Evolutionary conservation across 441 rosid species (phyloP).

Genomic region (Raphanus hybrid): DNA sequence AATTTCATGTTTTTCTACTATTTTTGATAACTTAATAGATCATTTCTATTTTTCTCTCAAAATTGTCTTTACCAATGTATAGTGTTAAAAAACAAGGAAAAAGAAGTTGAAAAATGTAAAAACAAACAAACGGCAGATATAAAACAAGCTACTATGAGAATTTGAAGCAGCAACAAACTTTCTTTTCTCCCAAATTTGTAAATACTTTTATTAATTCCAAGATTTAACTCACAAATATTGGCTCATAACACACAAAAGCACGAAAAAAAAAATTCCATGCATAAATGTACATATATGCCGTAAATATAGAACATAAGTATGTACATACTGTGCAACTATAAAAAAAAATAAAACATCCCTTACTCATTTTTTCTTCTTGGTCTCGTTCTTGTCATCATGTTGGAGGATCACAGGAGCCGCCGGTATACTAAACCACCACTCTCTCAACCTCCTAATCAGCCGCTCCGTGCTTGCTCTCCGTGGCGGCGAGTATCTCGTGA

Average conservation of each 20-base stretch:
- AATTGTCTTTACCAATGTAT: background rate
- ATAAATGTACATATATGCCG: background rate
- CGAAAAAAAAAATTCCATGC: background rate
- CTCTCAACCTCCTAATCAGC: constrained; percentile 73
- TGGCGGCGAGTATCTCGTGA: constrained; percentile 74
- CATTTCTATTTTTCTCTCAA: background rate
- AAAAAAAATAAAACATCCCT: background rate
- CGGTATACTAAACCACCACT: constrained; percentile 97
- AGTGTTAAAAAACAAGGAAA: background rate
- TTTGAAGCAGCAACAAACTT: background rate
- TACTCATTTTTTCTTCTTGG: constrained; percentile 64
- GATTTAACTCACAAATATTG: constrained; percentile 9
- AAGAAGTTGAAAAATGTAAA: background rate
- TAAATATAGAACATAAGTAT: constrained; percentile 13
- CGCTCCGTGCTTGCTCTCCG: constrained; percentile 72
- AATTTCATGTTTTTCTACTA: background rate
- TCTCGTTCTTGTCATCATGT: constrained; percentile 70
- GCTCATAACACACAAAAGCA: background rate
- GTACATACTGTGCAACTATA: constrained; percentile 30
- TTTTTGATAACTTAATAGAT: background rate
- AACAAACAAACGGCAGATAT: background rate
- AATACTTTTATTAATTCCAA: background rate
- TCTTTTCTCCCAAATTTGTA: background rate
- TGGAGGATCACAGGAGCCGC: constrained; percentile 82
- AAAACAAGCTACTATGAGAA: background rate